Conservation (phyloP, 805 yeast species). For the Candida fluviatilis region DNA sequence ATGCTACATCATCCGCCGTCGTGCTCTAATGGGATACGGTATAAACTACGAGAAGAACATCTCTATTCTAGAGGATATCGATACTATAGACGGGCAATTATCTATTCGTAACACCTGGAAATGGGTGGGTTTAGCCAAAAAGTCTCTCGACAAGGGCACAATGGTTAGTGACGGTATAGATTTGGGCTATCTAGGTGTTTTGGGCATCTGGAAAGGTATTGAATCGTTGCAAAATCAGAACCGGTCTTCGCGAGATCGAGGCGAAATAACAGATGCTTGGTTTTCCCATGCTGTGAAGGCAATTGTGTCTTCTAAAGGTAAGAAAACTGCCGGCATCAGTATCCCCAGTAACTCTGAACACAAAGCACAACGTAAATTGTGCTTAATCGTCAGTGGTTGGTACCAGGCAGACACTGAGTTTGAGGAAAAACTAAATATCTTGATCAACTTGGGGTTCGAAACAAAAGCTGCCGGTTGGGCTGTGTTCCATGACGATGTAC, state of each 20-base stretch:
- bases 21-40: constrained; percentile 75
- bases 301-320: constrained; percentile 47
- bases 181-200: constrained; percentile 82
- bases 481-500: constrained; percentile 85
- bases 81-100: constrained; percentile 47
- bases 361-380: constrained; percentile 67
- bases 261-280: constrained; percentile 32
- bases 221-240: constrained; percentile 45
- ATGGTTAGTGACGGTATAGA: constrained; percentile 71
- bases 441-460: constrained; percentile 55
- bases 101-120: constrained; percentile 77
- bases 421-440: constrained; percentile 57
- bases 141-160: constrained; percentile 57
- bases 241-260: constrained; percentile 32
- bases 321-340: constrained; percentile 42
- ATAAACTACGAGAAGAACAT: constrained; percentile 63
- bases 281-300: constrained; percentile 49
- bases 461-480: constrained; percentile 99
- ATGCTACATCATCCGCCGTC: constrained; percentile 60
- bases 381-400: constrained; percentile 88
- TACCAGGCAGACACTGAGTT: constrained; percentile 72
- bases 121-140: constrained; percentile 77
- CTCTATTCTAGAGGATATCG: constrained; percentile 50
- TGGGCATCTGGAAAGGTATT: constrained; percentile 84
- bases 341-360: constrained; percentile 44